These are phyloP conservation scores for Monilinia laxa DNA, from an alignment of 2,329 filamentous ascomycete species.

Conservation along the genomic window DNA sequence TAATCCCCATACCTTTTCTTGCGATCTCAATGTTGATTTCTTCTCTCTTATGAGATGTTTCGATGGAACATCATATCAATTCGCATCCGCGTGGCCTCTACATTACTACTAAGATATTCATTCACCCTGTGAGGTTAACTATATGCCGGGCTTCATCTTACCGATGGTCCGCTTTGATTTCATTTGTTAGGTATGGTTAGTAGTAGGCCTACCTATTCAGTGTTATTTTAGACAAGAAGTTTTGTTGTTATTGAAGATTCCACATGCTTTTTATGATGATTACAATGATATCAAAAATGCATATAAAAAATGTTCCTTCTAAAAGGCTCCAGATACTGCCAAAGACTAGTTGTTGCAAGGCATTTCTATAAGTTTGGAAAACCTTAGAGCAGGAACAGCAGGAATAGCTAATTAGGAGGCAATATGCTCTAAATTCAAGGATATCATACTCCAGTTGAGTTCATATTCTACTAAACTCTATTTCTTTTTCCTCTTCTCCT, in stretches of 20 bases:
- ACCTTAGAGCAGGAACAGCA: neutral
- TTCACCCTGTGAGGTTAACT: neutral
- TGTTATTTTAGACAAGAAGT: too few species aligned
- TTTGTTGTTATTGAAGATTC: too few species aligned
- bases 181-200: too few species aligned
- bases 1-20: neutral
- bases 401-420: neutral
- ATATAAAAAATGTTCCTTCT: neutral
- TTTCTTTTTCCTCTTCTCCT: neutral
- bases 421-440: too few species aligned
- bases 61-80: neutral
- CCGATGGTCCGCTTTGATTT: neutral
- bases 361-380: neutral
- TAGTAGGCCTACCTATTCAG: neutral
- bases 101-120: neutral
- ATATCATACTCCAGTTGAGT: neutral
- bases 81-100: neutral
- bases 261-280: too few species aligned
- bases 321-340: too few species aligned
- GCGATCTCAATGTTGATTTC: neutral
- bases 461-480: neutral
- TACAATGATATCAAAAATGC: too few species aligned
- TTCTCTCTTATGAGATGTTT: neutral
- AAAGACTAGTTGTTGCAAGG: neutral
- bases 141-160: neutral